phyloP scores from a whole-genome alignment of 306 rosid species.

The Quillaja saponaria region DNA sequence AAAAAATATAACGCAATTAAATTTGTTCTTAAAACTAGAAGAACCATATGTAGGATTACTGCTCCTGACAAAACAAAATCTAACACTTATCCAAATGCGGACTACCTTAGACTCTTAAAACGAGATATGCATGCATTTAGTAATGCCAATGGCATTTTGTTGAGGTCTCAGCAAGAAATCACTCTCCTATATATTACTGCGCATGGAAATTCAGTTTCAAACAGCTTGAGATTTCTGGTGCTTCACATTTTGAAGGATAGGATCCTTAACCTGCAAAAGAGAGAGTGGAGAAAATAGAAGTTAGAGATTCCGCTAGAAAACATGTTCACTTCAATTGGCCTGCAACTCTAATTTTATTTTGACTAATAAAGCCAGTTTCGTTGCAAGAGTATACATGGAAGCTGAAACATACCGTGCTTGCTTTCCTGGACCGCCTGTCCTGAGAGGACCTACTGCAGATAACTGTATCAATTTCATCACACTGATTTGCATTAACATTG shows the following conservation, averaged over 20 bases:
- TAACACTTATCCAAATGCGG: background rate
- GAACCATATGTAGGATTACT: too few species aligned
- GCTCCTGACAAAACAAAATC: too few species aligned
- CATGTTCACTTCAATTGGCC: background rate
- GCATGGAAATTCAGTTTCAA: constrained; percentile 28
- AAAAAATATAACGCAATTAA: too few species aligned
- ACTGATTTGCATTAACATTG: constrained; percentile 41
- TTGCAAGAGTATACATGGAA: constrained; percentile 23
- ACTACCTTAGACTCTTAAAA: background rate
- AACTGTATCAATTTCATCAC: constrained; percentile 56
- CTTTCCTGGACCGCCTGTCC: constrained; percentile 76
- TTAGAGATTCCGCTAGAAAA: background rate
- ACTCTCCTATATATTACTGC: too few species aligned
- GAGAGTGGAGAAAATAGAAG: constrained; percentile 4
- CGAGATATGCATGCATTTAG: background rate
- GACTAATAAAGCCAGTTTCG: background rate
- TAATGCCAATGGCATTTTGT: constrained; percentile 14
- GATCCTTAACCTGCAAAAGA: constrained; percentile 79
- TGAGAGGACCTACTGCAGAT: constrained; percentile 56
- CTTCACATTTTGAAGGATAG: constrained; percentile 72
- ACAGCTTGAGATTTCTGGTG: constrained; percentile 71
- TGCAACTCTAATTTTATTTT: background rate
- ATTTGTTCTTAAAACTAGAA: too few species aligned
- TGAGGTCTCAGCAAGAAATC: constrained; percentile 4
- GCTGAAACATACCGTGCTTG: constrained; percentile 69